phyloP scores from a whole-genome alignment of 192 early-diverging fungal species.

The Kickxella alabastrina region DNA sequence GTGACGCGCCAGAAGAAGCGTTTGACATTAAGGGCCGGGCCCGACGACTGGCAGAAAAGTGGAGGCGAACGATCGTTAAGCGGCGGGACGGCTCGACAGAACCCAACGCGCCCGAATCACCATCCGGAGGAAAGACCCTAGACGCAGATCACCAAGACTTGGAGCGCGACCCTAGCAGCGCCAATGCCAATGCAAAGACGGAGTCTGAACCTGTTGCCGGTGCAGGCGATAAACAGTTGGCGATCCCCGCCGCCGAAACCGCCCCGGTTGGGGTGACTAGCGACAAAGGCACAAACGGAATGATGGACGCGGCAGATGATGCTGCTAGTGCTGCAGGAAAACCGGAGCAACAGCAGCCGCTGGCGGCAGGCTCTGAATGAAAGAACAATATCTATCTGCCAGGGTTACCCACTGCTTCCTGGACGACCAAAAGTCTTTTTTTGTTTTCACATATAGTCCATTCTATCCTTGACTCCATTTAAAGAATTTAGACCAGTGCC shows the following conservation, averaged over 20 bases:
- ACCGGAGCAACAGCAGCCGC: neutral
- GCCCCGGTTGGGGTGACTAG: neutral
- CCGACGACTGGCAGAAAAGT: constrained; percentile 39
- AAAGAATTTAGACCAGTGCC: too few relatives aligned
- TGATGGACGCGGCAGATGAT: too few relatives aligned
- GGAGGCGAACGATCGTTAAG: constrained; percentile 38
- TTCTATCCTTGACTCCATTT: too few relatives aligned
- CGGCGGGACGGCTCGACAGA: constrained; percentile 34
- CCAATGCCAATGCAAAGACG: too few relatives aligned
- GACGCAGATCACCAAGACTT: too few relatives aligned
- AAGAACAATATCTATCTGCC: too few relatives aligned
- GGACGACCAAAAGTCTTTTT: too few relatives aligned
- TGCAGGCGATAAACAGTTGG: neutral
- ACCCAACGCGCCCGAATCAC: constrained; percentile 28
- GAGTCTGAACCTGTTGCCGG: too few relatives aligned
- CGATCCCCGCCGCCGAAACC: neutral
- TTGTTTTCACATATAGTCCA: too few relatives aligned
- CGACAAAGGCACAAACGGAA: neutral
- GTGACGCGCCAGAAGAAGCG: constrained; percentile 29
- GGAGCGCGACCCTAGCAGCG: too few relatives aligned
- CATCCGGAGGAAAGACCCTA: constrained; percentile 9
- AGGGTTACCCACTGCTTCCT: too few relatives aligned
- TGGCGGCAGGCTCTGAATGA: neutral
- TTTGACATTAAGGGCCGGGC: constrained; percentile 50
- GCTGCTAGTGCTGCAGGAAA: too few relatives aligned